Evolutionary conservation across 495 filamentous ascomycete genomes (phyloP), one percentile per base, ranked within the genome.

Genomic region (Penicillium samsonianum): DNA sequence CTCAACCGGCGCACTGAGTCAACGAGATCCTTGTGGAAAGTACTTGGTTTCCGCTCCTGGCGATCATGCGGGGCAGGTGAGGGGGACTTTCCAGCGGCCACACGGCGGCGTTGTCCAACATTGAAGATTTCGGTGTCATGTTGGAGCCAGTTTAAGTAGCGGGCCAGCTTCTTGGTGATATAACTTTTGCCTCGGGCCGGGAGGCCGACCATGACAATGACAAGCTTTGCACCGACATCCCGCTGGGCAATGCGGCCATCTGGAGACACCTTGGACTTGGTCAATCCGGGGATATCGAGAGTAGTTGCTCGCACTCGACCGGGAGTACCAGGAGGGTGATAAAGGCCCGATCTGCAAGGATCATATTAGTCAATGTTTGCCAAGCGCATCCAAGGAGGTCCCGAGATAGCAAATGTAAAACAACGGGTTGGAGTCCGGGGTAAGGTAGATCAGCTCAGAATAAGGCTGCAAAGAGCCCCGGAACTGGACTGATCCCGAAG

Each of bases 131-230:
- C 80, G 20, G 91, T 90, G 61, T 96, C 89, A 67, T 98, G 94
- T 63, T 98, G 94, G 48, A 96, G 86, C 94, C 94, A 98, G 53
- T 95, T 92, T 22, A 98, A 76, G 64, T 98, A 98, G 48, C 94
- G 84, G 23, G 92, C 89, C 44, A 98, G 80, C 78, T 98, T 98
- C 80, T 96, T 97, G 52, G 93, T 97, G 63, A 98, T 92, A 73
- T 98, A 98, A 55, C 91, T 96, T 75, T 98, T 98, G 52, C 94
- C 94, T 58, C 94, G 78, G 1, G 94, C 94, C 0, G 94, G 94
- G 50, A 98, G 80, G 57, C 94, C 94, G 47, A 98, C 94, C 94
- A 98, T 98, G 65, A 98, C 87, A 67, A 98, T 94, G 64, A 97
- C 92, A 62, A 98, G 79, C 78, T 98, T 98, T 17, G 93, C 86